Conservation (phyloP, 352 stramenopile genomes). For the Pythium utonaiense region DNA sequence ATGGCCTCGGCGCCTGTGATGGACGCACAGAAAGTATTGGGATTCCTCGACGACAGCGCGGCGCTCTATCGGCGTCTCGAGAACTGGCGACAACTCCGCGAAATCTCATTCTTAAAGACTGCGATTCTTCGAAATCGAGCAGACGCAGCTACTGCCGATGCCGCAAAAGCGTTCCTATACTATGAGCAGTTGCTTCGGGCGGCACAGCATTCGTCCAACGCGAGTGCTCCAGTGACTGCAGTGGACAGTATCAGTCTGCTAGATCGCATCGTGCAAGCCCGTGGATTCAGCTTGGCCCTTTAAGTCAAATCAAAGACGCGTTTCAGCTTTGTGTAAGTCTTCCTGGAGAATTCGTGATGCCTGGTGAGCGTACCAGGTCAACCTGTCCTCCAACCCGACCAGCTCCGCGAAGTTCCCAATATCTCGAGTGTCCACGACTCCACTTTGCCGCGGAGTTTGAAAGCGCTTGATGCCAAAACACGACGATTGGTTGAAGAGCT, state of each 20-base stretch:
- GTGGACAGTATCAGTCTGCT: constrained; percentile 15
- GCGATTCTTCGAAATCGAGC: background rate
- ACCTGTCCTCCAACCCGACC: constrained; percentile 16
- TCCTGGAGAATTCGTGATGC: constrained; percentile 5
- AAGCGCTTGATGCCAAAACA: constrained; percentile 66
- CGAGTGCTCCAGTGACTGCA: background rate
- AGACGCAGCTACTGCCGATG: background rate
- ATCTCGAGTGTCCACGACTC: constrained; percentile 3
- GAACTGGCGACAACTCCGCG: constrained; percentile 16
- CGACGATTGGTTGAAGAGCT: constrained; percentile 62
- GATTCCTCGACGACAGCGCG: constrained; percentile 18
- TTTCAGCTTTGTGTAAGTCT: background rate
- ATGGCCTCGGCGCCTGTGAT: background rate
- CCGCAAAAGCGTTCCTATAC: constrained; percentile 13
- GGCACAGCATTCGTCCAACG: constrained; percentile 6
- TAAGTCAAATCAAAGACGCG: too few species aligned
- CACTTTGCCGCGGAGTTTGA: background rate
- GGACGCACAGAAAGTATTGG: constrained; percentile 3
- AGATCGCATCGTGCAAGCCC: constrained; percentile 16
- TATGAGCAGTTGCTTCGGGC: constrained; percentile 11
- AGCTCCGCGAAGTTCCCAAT: background rate
- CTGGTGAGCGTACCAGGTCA: constrained; percentile 13
- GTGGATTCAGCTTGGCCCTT: background rate
- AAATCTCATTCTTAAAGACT: constrained; percentile 23
- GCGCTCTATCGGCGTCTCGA: constrained; percentile 15